Evolutionary conservation across 148 eudicot species (phyloP).

Genomic region (Selenicereus undatus): DNA sequence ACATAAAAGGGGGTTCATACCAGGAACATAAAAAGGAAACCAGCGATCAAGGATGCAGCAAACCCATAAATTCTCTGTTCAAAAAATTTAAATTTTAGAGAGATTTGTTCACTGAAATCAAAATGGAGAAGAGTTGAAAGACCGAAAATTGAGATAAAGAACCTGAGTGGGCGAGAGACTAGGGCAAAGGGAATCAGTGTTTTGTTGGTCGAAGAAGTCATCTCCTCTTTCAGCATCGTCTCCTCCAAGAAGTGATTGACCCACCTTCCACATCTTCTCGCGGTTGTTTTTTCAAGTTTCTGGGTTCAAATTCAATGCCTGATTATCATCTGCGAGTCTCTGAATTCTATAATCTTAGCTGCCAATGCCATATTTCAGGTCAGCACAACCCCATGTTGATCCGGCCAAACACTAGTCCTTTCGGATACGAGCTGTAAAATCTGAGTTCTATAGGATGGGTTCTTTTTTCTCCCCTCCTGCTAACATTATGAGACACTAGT

Average conservation of each 20-base stretch:
- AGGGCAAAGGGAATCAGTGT: slow-evolving; percentile 35
- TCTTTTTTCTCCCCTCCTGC: no score
- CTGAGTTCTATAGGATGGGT: neutral
- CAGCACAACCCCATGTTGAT: neutral
- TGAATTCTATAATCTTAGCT: neutral
- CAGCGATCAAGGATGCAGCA: slow-evolving; percentile 51
- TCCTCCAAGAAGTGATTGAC: slow-evolving; percentile 27
- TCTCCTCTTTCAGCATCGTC: slow-evolving; percentile 37
- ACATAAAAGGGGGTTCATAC: slow-evolving; percentile 27
- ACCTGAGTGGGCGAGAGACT: slow-evolving; percentile 59
- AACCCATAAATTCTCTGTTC: slow-evolving; percentile 68
- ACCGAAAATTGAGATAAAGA: neutral
- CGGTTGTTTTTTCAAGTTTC: neutral
- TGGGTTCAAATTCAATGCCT: neutral
- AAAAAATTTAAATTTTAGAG: neutral
- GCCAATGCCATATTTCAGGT: neutral
- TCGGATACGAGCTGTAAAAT: neutral
- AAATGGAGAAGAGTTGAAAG: neutral
- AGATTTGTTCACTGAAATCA: neutral
- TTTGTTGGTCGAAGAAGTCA: slow-evolving; percentile 32
- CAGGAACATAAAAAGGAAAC: slow-evolving; percentile 45
- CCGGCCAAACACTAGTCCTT: neutral
- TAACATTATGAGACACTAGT: no score
- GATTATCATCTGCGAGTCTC: neutral
- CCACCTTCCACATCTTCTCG: slow-evolving; percentile 51